A percentile compares a stretch with the other conserved stretches of the same genome.
phyloP scores from a whole-genome alignment of 345 rosid species.

The Orychophragmus violaceus region DNA sequence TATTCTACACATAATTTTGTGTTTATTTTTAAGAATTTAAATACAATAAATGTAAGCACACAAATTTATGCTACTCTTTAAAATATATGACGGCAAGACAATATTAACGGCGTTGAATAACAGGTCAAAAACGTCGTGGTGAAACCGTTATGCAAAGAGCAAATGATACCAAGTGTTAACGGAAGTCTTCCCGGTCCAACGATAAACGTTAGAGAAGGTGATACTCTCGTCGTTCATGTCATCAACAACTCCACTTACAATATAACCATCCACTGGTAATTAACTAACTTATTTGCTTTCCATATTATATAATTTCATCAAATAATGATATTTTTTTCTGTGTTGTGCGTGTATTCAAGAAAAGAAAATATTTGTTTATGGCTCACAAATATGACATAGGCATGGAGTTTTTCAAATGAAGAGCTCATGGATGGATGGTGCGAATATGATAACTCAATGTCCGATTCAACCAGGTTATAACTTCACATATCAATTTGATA shows the following conservation, averaged over 20 bases:
- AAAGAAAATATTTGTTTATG: not conserved
- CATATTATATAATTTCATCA: not conserved
- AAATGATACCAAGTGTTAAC: conserved; percentile 58
- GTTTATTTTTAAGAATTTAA: not conserved
- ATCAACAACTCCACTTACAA: conserved; percentile 67
- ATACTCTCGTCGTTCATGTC: conserved; percentile 64
- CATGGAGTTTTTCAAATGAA: conserved; percentile 37
- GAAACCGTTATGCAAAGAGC: conserved; percentile 45
- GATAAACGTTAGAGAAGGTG: conserved; percentile 58
- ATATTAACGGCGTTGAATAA: not conserved
- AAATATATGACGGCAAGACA: not conserved
- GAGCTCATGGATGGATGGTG: conserved; percentile 42
- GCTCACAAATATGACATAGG: conserved; percentile 11
- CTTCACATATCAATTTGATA: conserved; percentile 34
- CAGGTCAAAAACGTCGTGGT: conserved; percentile 59
- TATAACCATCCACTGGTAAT: conserved; percentile 76
- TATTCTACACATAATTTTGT: not conserved
- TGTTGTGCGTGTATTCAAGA: not conserved
- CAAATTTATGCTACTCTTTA: not conserved
- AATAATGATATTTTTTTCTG: not conserved
- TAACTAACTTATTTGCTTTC: not conserved
- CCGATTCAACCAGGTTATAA: conserved; percentile 34
- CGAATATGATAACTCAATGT: conserved; percentile 35
- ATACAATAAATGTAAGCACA: not conserved
- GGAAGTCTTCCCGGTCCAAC: conserved; percentile 73